These are phyloP conservation scores for Aureobasidium sp. DNA, from an alignment of 2,329 filamentous ascomycete genomes.

Conservation along the genomic window DNA sequence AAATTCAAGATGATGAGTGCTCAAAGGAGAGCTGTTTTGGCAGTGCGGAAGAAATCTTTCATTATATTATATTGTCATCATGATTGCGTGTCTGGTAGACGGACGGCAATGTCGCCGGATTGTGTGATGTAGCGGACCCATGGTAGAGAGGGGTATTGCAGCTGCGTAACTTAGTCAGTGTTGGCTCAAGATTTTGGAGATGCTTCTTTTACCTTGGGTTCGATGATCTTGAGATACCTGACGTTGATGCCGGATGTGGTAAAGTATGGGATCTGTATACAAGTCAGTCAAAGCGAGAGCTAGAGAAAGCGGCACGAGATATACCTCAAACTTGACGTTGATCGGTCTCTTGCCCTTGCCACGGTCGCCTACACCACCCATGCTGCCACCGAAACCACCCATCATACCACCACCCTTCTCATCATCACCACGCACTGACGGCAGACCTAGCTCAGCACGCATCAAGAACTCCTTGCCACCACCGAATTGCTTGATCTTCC, in stretches of 20 bases:
- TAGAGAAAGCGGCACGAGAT: not conserved
- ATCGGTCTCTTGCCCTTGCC: conserved; percentile 97
- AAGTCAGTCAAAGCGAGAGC: not conserved
- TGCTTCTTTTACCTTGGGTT: conserved; percentile 81
- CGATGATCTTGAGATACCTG: conserved; percentile 98
- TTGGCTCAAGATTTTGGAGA: not conserved
- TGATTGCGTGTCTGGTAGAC: conserved; percentile 80
- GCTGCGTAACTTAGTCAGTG: conserved; percentile 53
- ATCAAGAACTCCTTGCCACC: conserved; percentile 99
- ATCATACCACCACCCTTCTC: conserved; percentile 98
- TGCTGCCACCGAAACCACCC: conserved; percentile 95
- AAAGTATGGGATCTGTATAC: conserved; percentile 87
- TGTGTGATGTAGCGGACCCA: conserved; percentile 99
- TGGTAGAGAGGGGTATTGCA: conserved; percentile 97
- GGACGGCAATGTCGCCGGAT: conserved; percentile 95
- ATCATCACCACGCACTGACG: conserved; percentile 94
- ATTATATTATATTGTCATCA: conserved; percentile 19
- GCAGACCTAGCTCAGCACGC: conserved; percentile 95
- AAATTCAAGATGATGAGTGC: too few relatives aligned
- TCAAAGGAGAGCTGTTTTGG: not conserved
- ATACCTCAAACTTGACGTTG: conserved; percentile 92
- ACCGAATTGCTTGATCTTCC: conserved; percentile 99
- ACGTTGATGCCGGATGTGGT: conserved; percentile 99
- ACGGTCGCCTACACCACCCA: conserved; percentile 90
- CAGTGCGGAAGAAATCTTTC: not conserved